Base-by-base conservation (phyloP, 2,329 filamentous ascomycete genomes). In the Hypoxylon sp. region DNA sequence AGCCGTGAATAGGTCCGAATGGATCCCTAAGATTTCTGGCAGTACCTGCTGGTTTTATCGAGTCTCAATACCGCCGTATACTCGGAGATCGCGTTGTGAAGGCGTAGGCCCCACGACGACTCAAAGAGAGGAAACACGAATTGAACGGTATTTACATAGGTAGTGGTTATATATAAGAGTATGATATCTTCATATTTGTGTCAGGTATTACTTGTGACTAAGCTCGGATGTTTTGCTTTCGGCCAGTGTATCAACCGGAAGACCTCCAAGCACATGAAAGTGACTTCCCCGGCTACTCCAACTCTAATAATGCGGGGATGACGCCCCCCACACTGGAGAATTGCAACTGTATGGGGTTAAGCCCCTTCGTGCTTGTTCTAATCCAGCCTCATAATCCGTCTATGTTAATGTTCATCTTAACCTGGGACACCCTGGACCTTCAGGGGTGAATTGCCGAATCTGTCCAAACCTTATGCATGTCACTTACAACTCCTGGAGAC, bases 361-460 rank as follows among this genome's bases (percentile, higher is more conserved):
- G 47, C 50, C 11, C 51, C 7, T 27, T 45, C 27, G 48, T 63
- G 54, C 48, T 37, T 56, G 21, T 41, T 61, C 62, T 29, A 64
- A 65, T 66, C 58, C 51, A 65, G 68, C 65, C 64, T 68, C 56
- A 61, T 66, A 67, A 43, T 62, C 67, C 63, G 60, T 57, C 27
- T 51, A 7, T 60, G 19, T 57, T 64, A 62, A 59, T 41, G 39
- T 16, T 39, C 61, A 27, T 39, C 41, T 29, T 27, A 64, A 53
- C 47, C 34, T 51, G 34, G 57, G n/a, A n/a, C n/a, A 41, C n/a
- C 46, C 39, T 53, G 30, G 57, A 43, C 16, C 50, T 57, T 64
- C 72, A 68, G 68, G 72, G 70, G 67, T 70, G 32, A 39, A 65
- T 68, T 74, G 59, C 72, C 74, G 62, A 63, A 70, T 73, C 64